Percentiles rank a stretch among this genome's conserved stretches.
Evolutionary conservation across 2,329 filamentous ascomycete genomes (phyloP).

Genomic region (Triangularia setosa): DNA sequence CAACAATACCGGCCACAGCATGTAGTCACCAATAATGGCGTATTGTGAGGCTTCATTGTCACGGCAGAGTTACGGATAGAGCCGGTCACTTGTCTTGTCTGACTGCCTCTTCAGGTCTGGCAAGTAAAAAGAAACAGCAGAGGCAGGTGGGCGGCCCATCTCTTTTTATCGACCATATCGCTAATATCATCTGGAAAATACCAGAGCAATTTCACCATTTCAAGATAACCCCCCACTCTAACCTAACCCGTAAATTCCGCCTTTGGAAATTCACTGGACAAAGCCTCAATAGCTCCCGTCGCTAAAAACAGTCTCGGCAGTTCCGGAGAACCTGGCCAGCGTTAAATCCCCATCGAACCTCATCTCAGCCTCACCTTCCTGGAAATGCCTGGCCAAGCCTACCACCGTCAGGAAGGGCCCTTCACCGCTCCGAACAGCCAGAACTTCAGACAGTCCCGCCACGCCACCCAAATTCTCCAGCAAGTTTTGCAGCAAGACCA

Average conservation of each 20-base stretch:
- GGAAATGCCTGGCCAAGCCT: not conserved
- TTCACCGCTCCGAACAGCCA: not conserved
- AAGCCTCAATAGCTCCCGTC: not conserved
- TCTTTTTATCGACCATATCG: not conserved
- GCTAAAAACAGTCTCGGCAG: not conserved
- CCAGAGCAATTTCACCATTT: not conserved
- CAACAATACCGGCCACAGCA: not conserved
- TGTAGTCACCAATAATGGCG: not conserved
- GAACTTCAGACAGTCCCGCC: not conserved
- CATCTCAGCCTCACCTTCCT: not conserved
- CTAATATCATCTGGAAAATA: not conserved
- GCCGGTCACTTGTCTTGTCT: not conserved
- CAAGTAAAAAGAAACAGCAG: not conserved
- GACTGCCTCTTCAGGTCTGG: not conserved
- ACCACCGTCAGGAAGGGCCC: not conserved
- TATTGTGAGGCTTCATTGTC: not conserved
- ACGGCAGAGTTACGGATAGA: not conserved
- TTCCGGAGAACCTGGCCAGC: not conserved
- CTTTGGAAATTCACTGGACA: not conserved
- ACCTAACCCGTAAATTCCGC: not conserved
- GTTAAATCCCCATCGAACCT: not conserved
- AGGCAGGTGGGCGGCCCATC: not conserved
- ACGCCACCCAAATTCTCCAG: not conserved
- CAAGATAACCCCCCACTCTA: not conserved
- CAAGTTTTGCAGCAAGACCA: not conserved